phyloP scores from a whole-genome alignment of 441 rosid genomes.

The Croton setiger region DNA sequence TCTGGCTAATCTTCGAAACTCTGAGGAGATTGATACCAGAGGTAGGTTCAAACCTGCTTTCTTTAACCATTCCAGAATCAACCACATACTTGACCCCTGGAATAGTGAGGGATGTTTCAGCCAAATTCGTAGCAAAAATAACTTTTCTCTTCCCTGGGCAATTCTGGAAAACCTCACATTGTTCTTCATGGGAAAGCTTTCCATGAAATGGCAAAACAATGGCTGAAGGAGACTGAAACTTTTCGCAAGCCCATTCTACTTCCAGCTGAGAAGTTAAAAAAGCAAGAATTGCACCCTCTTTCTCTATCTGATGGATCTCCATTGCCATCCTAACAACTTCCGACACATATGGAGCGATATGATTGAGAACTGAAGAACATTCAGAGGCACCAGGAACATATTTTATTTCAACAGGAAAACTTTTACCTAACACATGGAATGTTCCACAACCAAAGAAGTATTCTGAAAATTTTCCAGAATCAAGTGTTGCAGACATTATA shows the following conservation, averaged over 20 bases:
- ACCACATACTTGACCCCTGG: slow-evolving; percentile 87
- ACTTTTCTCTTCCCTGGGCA: slow-evolving; percentile 71
- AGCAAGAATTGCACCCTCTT: slow-evolving; percentile 80
- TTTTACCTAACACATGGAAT: slow-evolving; percentile 61
- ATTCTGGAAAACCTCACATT: slow-evolving; percentile 54
- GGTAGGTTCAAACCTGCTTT: slow-evolving; percentile 64
- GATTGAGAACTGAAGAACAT: slow-evolving; percentile 32
- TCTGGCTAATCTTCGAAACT: slow-evolving; percentile 67
- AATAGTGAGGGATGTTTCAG: slow-evolving; percentile 90
- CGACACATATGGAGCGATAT: slow-evolving; percentile 53
- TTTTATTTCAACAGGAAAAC: slow-evolving; percentile 72
- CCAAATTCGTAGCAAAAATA: slow-evolving; percentile 82
- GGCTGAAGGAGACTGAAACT: slow-evolving; percentile 57
- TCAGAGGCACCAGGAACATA: slow-evolving; percentile 49
- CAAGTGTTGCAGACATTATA: slow-evolving; percentile 96
- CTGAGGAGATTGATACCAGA: slow-evolving; percentile 80
- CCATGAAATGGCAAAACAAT: slow-evolving; percentile 80
- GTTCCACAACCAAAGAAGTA: slow-evolving; percentile 67
- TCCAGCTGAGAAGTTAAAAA: slow-evolving; percentile 89
- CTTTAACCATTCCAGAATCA: slow-evolving; percentile 82
- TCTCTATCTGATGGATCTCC: slow-evolving; percentile 56
- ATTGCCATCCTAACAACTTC: slow-evolving; percentile 59
- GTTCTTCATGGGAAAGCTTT: slow-evolving; percentile 72
- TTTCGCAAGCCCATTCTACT: slow-evolving; percentile 93
- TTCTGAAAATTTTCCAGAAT: slow-evolving; percentile 69